Evolutionary conservation across 768 basidiomycete genomes (phyloP).

Genomic region (Amanita exitialis): DNA sequence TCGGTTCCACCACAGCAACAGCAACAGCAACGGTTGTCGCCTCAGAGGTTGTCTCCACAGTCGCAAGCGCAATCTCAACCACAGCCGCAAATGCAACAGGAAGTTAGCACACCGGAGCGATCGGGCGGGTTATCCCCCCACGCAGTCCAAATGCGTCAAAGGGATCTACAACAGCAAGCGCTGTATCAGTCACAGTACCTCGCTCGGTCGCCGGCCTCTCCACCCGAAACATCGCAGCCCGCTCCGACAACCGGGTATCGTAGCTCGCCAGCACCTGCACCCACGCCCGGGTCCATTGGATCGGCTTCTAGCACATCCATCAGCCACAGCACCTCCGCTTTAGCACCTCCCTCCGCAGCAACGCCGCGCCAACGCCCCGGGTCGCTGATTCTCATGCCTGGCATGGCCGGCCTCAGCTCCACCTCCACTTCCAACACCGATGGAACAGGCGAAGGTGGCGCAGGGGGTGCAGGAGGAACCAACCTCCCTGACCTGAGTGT

Average conservation of each 20-base stretch:
- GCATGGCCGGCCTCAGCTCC: constrained; percentile 28
- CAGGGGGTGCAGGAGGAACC: constrained; percentile 30
- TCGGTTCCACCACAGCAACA: background rate
- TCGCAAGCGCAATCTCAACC: constrained; percentile 41
- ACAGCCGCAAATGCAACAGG: constrained; percentile 16
- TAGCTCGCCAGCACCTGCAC: background rate
- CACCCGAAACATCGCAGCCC: constrained; percentile 41
- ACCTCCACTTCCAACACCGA: constrained; percentile 19
- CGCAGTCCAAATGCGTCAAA: constrained; percentile 69
- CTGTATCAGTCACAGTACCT: constrained; percentile 79
- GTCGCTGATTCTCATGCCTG: constrained; percentile 55
- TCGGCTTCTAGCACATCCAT: background rate
- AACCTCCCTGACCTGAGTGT: constrained; percentile 82
- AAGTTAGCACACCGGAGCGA: constrained; percentile 17
- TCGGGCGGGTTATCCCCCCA: constrained; percentile 44
- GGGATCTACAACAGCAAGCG: constrained; percentile 82
- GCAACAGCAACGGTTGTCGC: background rate
- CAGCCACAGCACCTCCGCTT: constrained; percentile 17
- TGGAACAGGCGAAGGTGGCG: too few species aligned
- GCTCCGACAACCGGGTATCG: constrained; percentile 5
- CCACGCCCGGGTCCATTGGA: constrained; percentile 10
- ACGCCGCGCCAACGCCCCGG: constrained; percentile 54
- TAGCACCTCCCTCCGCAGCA: constrained; percentile 31
- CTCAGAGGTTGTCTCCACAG: constrained; percentile 24
- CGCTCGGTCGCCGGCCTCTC: constrained; percentile 72